Evolutionary conservation across 768 basidiomycete species (phyloP).

Genomic region (Tylopilus felleus): DNA sequence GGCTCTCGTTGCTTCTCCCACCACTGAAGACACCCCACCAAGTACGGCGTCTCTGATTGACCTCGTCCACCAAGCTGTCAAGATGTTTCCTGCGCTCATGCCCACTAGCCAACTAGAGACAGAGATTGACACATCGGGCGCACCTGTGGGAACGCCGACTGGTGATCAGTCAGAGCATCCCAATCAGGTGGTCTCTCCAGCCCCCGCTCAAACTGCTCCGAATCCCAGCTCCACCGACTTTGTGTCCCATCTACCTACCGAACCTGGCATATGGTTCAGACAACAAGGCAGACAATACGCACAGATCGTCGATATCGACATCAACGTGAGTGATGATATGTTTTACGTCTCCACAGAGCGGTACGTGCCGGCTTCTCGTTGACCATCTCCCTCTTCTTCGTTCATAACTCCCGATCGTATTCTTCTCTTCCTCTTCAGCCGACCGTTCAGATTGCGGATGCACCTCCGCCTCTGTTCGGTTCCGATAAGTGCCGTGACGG

Average conservation of each 20-base stretch:
- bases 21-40: not conserved
- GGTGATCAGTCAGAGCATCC: not conserved
- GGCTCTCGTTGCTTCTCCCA: constrained; percentile 4
- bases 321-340: constrained; percentile 21
- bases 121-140: not conserved
- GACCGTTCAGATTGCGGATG: constrained; percentile 15
- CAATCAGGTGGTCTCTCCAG: not conserved
- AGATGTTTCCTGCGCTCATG: constrained; percentile 7
- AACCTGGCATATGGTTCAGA: constrained; percentile 28
- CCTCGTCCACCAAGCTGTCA: not conserved
- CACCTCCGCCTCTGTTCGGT: constrained; percentile 24
- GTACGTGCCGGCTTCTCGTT: constrained; percentile 8
- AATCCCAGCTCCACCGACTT: not conserved
- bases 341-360: constrained; percentile 16
- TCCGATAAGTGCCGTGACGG: not conserved
- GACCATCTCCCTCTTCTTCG: not conserved
- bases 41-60: constrained; percentile 1
- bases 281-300: constrained; percentile 17
- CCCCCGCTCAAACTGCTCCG: not conserved
- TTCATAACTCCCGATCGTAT: not conserved
- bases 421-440: not conserved
- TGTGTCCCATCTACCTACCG: constrained; percentile 14
- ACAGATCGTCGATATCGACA: constrained; percentile 22
- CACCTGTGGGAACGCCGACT: not conserved
- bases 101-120: not conserved